Conservation (phyloP, 352 stramenopile genomes). For the Globisporangium uncinulatum region DNA sequence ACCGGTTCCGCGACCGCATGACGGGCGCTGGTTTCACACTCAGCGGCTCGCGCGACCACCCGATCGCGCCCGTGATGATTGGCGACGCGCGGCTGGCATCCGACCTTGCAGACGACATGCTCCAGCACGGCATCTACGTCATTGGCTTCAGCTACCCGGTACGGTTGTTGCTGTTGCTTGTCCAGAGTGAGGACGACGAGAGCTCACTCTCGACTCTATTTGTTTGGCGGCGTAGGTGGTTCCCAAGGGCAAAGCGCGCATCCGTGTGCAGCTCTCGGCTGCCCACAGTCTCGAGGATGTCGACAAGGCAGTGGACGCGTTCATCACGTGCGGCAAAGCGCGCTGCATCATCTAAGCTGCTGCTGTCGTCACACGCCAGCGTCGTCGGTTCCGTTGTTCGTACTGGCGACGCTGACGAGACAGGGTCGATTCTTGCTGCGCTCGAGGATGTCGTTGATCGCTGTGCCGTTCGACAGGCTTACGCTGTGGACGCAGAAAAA, state of each 20-base stretch:
- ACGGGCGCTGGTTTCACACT: constrained; percentile 87
- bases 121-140: constrained; percentile 92
- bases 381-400: background rate
- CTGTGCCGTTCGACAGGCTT: constrained; percentile 31
- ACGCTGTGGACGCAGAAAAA: constrained; percentile 26
- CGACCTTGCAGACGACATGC: constrained; percentile 89
- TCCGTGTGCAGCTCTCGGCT: constrained; percentile 89
- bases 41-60: constrained; percentile 82
- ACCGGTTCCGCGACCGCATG: constrained; percentile 91
- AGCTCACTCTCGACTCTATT: too few species aligned
- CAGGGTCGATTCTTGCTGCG: constrained; percentile 48
- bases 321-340: constrained; percentile 88
- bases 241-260: constrained; percentile 88
- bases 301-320: constrained; percentile 88
- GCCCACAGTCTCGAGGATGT: constrained; percentile 91
- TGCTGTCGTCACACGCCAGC: too few species aligned
- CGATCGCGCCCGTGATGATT: constrained; percentile 91
- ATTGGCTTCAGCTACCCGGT: constrained; percentile 94
- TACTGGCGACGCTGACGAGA: constrained; percentile 35
- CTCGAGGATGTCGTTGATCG: constrained; percentile 34
- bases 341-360: constrained; percentile 59
- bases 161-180: too few species aligned
- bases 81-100: constrained; percentile 87
- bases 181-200: background rate
- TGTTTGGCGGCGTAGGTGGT: too few species aligned